Conservation (phyloP, 1,284 basidiomycete species). For the Tausonia pullulans region DNA sequence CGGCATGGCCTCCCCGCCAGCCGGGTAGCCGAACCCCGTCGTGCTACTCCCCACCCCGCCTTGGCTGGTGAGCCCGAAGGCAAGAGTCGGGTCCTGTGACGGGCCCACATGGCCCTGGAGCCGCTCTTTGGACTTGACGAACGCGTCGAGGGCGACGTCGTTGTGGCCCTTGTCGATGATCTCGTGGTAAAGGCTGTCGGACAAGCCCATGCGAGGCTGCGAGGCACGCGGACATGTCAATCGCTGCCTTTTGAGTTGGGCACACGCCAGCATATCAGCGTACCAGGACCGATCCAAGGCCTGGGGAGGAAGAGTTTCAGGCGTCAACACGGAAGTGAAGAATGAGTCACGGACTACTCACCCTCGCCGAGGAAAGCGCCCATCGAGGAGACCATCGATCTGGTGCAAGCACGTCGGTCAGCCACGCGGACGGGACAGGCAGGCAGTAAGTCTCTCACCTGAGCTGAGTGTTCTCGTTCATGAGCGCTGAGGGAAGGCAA, state of each 20-base stretch:
- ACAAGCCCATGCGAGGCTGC: constrained; percentile 6
- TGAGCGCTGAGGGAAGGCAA: constrained; percentile 1
- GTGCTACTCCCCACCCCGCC: too few relatives aligned
- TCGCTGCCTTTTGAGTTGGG: too few relatives aligned
- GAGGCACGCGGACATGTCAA: background rate
- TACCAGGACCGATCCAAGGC: background rate
- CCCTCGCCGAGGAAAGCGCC: constrained; percentile 8
- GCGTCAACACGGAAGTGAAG: background rate
- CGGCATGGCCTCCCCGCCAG: too few relatives aligned
- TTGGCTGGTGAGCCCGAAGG: too few relatives aligned
- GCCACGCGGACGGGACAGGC: too few relatives aligned
- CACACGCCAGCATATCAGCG: background rate
- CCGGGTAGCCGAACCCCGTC: too few relatives aligned
- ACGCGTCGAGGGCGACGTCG: constrained; percentile 13
- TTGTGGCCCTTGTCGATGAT: constrained; percentile 9
- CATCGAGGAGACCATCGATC: constrained; percentile 2
- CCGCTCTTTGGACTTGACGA: constrained; percentile 13
- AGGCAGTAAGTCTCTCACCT: background rate
- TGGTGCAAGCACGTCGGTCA: too few relatives aligned
- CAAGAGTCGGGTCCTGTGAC: too few relatives aligned
- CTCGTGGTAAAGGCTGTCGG: constrained; percentile 8
- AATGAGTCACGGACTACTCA: background rate
- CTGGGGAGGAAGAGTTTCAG: background rate
- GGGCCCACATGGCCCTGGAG: background rate
- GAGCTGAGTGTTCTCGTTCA: constrained; percentile 12